These are phyloP conservation scores for Arabidopsis thaliana DNA, from an alignment of 345 rosid species.

Conservation along the genomic window DNA sequence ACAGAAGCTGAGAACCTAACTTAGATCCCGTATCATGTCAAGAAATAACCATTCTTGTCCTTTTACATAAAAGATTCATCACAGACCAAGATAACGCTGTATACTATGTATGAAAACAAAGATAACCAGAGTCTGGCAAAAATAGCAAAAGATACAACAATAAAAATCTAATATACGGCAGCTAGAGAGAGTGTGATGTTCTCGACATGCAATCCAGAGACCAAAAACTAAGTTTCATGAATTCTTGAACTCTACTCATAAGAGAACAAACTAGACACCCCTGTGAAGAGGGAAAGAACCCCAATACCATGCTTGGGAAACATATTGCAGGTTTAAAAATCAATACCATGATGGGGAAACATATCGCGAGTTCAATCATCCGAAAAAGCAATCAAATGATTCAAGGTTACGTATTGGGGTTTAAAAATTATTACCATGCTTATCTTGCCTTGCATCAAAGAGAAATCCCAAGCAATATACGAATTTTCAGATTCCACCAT, in stretches of 20 bases:
- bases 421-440: constrained; percentile 61
- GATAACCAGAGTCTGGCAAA: neutral
- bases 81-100: constrained; percentile 8
- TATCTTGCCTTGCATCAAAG: constrained; percentile 80
- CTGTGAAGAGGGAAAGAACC: constrained; percentile 22
- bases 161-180: neutral
- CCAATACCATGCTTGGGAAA: neutral
- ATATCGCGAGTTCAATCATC: no score
- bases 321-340: no score
- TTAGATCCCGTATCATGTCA: constrained; percentile 11
- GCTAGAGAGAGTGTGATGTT: constrained; percentile 6
- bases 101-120: neutral
- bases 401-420: constrained; percentile 18
- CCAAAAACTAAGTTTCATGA: neutral
- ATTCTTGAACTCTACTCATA: neutral
- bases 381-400: constrained; percentile 1
- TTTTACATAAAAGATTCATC: constrained; percentile 21
- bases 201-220: neutral
- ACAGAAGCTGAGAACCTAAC: constrained; percentile 28
- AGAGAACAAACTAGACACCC: constrained; percentile 17
- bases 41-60: constrained; percentile 14
- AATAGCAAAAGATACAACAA: constrained; percentile 12
- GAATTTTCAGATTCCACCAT: constrained; percentile 88
- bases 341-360: no score
- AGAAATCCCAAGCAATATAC: constrained; percentile 96